Conservation (phyloP, 2,329 filamentous ascomycete genomes). For the Ceratocystis smalleyi region DNA sequence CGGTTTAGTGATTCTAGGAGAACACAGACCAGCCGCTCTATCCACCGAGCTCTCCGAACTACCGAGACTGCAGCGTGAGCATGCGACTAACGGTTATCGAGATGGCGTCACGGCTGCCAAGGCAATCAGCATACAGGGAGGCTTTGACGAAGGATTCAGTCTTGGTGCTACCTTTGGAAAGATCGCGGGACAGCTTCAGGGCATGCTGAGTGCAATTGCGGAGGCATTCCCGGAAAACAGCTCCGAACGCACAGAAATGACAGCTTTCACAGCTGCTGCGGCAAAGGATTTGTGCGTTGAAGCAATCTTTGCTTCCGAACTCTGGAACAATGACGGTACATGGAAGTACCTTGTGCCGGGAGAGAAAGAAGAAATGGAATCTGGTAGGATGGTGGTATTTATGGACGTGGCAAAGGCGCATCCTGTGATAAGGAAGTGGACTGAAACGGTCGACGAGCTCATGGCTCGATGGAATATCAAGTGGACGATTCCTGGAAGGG, state of each 20-base stretch:
- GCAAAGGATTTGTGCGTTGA: conserved; percentile 43
- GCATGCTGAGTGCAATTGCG: conserved; percentile 57
- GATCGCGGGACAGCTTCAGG: conserved; percentile 57
- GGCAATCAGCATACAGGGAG: conserved; percentile 58
- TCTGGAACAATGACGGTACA: conserved; percentile 53
- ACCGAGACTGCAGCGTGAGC: conserved; percentile 55
- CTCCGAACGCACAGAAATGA: conserved; percentile 20
- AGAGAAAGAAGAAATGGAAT: conserved; percentile 27
- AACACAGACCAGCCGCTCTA: neutral
- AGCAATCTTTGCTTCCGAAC: conserved; percentile 48
- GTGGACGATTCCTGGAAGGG: conserved; percentile 14
- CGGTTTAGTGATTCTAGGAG: neutral
- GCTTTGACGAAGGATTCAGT: conserved; percentile 82
- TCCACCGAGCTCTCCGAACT: conserved; percentile 41
- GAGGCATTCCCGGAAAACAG: conserved; percentile 28
- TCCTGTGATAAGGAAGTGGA: conserved; percentile 48
- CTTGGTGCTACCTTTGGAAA: conserved; percentile 70
- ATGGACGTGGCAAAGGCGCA: conserved; percentile 50
- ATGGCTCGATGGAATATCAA: conserved; percentile 14
- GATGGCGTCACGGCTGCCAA: conserved; percentile 73
- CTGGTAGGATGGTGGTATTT: conserved; percentile 34
- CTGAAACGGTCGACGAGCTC: conserved; percentile 1
- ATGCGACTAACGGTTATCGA: conserved; percentile 76
- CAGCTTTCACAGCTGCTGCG: conserved; percentile 34
- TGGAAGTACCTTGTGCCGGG: conserved; percentile 42